A percentile compares a stretch with the other conserved stretches of the same genome.
phyloP scores from a whole-genome alignment of 768 basidiomycete genomes.

The Rhodosporidiobolus sp. region DNA sequence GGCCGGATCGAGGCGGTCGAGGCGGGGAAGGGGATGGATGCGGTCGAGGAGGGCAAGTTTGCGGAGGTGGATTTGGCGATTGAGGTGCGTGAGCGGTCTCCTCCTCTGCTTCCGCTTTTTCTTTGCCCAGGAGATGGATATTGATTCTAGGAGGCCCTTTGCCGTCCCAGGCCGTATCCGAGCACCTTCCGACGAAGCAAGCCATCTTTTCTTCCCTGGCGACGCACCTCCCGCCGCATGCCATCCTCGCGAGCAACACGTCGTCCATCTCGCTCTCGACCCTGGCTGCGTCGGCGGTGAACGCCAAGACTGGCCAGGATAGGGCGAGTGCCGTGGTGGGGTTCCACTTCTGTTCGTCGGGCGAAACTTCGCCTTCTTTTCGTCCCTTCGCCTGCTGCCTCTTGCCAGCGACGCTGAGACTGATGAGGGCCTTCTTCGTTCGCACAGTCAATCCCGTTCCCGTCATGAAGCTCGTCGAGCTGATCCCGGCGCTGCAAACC shows the following conservation, averaged over 20 bases:
- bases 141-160: not conserved
- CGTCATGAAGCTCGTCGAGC: slow-evolving; percentile 94
- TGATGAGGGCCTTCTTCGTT: not conserved
- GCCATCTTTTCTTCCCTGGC: slow-evolving; percentile 70
- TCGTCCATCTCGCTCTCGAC: slow-evolving; percentile 93
- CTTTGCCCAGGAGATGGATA: too few relatives aligned
- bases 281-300: slow-evolving; percentile 74
- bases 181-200: slow-evolving; percentile 73
- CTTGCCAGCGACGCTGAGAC: not conserved
- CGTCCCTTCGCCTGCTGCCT: not conserved
- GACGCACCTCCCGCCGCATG: slow-evolving; percentile 63
- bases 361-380: not conserved
- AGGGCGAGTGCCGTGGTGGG: slow-evolving; percentile 69
- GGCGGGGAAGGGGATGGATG: slow-evolving; percentile 36
- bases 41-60: slow-evolving; percentile 56
- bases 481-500: slow-evolving; percentile 91
- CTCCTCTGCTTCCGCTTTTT: not conserved
- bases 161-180: slow-evolving; percentile 72
- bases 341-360: slow-evolving; percentile 32
- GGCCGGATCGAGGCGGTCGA: slow-evolving; percentile 63
- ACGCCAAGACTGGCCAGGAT: slow-evolving; percentile 53
- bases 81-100: slow-evolving; percentile 75
- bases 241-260: slow-evolving; percentile 88
- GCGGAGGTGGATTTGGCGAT: slow-evolving; percentile 85
- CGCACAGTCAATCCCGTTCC: slow-evolving; percentile 78